These are phyloP conservation scores for Vigna hirtella DNA, from an alignment of 306 rosid species.

Conservation along the genomic window DNA sequence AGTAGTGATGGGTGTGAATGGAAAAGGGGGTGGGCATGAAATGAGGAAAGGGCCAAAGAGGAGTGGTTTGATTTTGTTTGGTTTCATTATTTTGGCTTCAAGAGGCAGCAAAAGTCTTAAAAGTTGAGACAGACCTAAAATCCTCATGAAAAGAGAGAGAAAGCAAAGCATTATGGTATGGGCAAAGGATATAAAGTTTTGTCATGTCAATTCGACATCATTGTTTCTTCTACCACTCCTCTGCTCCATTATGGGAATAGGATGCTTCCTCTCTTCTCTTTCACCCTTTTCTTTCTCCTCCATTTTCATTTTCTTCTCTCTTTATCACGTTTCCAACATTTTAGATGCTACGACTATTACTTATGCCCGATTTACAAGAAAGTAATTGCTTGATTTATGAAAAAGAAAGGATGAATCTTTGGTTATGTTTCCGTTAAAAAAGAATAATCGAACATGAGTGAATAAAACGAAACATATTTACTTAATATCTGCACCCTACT, in stretches of 20 bases:
- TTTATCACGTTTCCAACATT: too few relatives aligned
- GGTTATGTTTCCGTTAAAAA: constrained; percentile 16
- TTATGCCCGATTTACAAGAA: not conserved
- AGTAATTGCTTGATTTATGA: not conserved
- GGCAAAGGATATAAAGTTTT: constrained; percentile 45
- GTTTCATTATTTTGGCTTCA: constrained; percentile 40
- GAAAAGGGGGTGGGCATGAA: constrained; percentile 5
- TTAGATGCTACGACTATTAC: too few relatives aligned
- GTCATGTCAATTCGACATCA: constrained; percentile 52
- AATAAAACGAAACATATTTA: not conserved
- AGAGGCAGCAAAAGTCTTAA: constrained; percentile 46
- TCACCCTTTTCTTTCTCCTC: not conserved
- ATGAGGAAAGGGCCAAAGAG: constrained; percentile 37
- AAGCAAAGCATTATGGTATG: constrained; percentile 37
- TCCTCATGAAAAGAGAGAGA: constrained; percentile 43
- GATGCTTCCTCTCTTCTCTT: constrained; percentile 46
- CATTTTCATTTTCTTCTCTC: not conserved
- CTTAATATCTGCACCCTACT: not conserved
- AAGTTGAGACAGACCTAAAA: constrained; percentile 53
- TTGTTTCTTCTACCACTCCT: constrained; percentile 57
- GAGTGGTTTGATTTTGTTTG: constrained; percentile 46
- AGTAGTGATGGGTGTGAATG: constrained; percentile 41
- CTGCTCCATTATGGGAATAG: constrained; percentile 47
- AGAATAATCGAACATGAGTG: constrained; percentile 3
- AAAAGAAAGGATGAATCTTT: not conserved